Percentiles rank a stretch among this genome's conserved stretches.
Evolutionary conservation across 805 yeast species (phyloP).

Genomic region (Jamesozyma jinghongensis): DNA sequence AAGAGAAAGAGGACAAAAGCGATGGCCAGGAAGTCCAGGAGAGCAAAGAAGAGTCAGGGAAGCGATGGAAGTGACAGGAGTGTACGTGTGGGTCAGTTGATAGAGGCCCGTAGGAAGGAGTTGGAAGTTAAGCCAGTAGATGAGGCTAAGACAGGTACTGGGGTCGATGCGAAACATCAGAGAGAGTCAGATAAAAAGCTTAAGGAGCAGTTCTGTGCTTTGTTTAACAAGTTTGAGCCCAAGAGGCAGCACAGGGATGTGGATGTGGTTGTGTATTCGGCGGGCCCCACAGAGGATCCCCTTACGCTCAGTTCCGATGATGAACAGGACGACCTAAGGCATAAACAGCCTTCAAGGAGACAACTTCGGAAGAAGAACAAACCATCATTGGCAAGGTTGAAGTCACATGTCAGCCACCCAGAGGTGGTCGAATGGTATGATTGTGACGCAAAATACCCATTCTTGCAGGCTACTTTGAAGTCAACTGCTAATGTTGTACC

Average conservation of each 20-base stretch:
- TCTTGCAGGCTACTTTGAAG: conserved; percentile 54
- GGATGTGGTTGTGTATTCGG: conserved; percentile 1
- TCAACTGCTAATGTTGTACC: conserved; percentile 55
- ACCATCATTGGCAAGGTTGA: conserved; percentile 59
- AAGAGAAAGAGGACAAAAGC: neutral
- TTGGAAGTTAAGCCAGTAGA: conserved; percentile 1
- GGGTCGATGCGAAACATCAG: conserved; percentile 10
- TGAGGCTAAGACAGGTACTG: no score
- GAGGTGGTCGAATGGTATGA: conserved; percentile 82
- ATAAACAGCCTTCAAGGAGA: conserved; percentile 28
- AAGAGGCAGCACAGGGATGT: neutral
- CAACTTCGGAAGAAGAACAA: conserved; percentile 45
- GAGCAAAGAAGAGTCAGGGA: neutral
- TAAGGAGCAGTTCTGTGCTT: conserved; percentile 13
- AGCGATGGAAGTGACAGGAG: neutral
- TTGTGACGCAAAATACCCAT: conserved; percentile 75
- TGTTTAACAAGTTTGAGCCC: conserved; percentile 8
- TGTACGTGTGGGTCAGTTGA: neutral
- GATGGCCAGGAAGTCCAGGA: conserved; percentile 11
- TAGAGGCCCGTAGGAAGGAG: conserved; percentile 4
- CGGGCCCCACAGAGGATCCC: neutral
- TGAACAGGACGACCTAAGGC: conserved; percentile 15
- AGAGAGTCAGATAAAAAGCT: conserved; percentile 16
- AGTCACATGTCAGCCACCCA: conserved; percentile 52
- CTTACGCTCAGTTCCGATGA: neutral